Percentiles rank a stretch among this genome's conserved stretches.
Conservation (phyloP, 352 stramenopile species). For the Phytophthora meadii region DNA sequence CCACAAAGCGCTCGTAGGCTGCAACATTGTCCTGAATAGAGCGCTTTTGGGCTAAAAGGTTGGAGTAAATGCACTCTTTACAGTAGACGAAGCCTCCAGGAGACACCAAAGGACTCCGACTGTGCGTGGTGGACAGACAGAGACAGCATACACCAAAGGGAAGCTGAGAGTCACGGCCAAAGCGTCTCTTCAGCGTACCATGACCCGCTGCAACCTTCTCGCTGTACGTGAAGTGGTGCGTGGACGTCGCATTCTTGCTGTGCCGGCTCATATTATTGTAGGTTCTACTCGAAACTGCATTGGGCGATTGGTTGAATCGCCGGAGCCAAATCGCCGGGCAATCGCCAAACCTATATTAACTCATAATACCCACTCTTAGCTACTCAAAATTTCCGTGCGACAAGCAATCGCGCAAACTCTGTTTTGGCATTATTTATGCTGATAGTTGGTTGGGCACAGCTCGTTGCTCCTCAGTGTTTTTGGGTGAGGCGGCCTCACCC, state of each 20-base stretch:
- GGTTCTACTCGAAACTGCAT: neutral
- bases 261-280: constrained; percentile 68
- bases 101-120: constrained; percentile 70
- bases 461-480: no score
- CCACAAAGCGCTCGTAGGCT: constrained; percentile 70
- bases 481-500: no score
- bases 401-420: no score
- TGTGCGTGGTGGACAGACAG: constrained; percentile 66
- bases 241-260: constrained; percentile 90
- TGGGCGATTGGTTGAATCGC: no score
- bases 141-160: constrained; percentile 81
- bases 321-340: no score
- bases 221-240: constrained; percentile 89
- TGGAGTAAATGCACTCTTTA: constrained; percentile 91
- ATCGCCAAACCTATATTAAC: no score
- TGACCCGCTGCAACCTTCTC: constrained; percentile 79
- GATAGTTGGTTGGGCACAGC: no score
- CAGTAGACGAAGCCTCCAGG: constrained; percentile 83
- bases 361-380: no score
- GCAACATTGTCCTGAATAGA: constrained; percentile 74
- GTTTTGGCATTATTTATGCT: no score
- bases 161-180: constrained; percentile 82
- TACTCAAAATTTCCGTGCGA: no score
- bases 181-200: constrained; percentile 85
- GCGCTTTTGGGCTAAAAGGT: constrained; percentile 85